A percentile compares a stretch with the other conserved stretches of the same genome.
These are phyloP conservation scores for Leccinum pachyderme DNA, from an alignment of 1,284 basidiomycete genomes.

Conservation along the genomic window DNA sequence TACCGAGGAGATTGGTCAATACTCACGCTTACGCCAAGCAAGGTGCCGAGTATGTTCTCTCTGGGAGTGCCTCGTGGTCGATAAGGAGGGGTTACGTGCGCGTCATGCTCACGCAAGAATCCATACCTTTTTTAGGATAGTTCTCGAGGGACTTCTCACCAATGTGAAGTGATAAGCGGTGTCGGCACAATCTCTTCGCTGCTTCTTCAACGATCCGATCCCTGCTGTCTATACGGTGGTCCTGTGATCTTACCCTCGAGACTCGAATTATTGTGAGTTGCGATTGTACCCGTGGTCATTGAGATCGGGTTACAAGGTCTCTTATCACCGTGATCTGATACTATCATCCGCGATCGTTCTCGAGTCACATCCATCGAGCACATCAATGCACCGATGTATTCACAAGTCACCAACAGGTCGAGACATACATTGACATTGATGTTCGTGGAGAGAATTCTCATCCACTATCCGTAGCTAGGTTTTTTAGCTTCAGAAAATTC, in stretches of 20 bases:
- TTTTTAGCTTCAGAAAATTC: not conserved
- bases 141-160: not conserved
- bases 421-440: not conserved
- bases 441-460: not conserved
- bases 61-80: not conserved
- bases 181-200: not conserved
- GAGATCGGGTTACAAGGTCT: not conserved
- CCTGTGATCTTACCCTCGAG: not conserved
- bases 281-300: not conserved
- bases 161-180: not conserved
- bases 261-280: not conserved
- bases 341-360: not conserved
- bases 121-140: not conserved
- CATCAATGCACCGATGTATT: not conserved
- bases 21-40: not conserved
- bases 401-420: not conserved
- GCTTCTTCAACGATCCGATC: not conserved
- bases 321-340: not conserved
- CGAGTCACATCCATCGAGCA: not conserved
- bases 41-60: not conserved
- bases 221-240: not conserved
- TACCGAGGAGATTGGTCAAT: not conserved
- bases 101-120: not conserved
- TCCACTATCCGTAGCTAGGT: not conserved
- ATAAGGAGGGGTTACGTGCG: not conserved